These are phyloP conservation scores for Ogataea nakhonphanomensis DNA, from an alignment of 805 yeast species.

Conservation along the genomic window DNA sequence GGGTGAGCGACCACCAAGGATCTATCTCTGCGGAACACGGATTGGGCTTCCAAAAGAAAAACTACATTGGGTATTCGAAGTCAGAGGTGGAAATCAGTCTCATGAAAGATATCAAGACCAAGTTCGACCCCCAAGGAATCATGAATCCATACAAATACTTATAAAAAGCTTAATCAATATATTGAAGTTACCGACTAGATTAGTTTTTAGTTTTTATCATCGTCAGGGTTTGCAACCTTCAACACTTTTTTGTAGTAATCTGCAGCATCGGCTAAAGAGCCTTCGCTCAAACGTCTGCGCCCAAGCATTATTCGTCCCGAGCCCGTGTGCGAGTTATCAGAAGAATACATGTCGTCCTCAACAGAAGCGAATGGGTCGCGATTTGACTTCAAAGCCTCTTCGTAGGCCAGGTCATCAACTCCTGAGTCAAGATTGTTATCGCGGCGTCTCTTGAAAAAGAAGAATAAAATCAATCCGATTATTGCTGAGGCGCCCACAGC, in stretches of 20 bases:
- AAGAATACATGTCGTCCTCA: constrained; percentile 36
- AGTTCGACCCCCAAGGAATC: constrained; percentile 87
- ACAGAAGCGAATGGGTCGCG: constrained; percentile 63
- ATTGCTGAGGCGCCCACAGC: constrained; percentile 29
- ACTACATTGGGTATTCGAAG: constrained; percentile 83
- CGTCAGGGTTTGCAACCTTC: constrained; percentile 88
- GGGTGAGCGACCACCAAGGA: constrained; percentile 70
- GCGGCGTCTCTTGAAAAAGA: constrained; percentile 34
- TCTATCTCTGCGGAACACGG: constrained; percentile 98
- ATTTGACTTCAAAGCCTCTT: constrained; percentile 53
- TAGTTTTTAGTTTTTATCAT: constrained; percentile 28
- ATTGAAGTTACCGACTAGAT: background rate
- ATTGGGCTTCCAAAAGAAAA: constrained; percentile 92
- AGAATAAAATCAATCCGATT: constrained; percentile 30
- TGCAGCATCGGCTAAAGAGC: constrained; percentile 81
- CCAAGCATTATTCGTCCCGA: constrained; percentile 66
- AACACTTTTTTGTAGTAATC: constrained; percentile 78
- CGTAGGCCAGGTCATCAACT: constrained; percentile 54
- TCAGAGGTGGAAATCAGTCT: constrained; percentile 62
- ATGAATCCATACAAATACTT: constrained; percentile 93
- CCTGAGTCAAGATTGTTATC: constrained; percentile 37
- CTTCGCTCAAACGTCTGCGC: constrained; percentile 78
- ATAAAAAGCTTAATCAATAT: constrained; percentile 26
- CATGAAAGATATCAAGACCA: constrained; percentile 76
- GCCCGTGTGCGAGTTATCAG: constrained; percentile 18